Conservation (phyloP, 2,329 filamentous ascomycete genomes). For the Fusarium hainanense region DNA sequence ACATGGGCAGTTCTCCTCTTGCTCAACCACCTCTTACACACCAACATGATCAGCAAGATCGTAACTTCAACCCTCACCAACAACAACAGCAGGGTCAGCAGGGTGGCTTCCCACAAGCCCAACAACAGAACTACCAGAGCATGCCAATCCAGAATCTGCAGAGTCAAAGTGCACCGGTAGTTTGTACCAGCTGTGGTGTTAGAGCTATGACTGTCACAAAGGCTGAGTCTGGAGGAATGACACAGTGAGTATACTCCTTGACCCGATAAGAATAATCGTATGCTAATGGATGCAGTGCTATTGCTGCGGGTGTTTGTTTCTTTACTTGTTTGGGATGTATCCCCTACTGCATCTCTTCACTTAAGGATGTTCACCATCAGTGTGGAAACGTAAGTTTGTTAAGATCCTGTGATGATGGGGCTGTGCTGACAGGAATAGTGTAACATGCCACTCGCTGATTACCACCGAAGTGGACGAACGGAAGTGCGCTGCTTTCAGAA, state of each 20-base stretch:
- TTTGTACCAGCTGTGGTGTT: constrained; percentile 32
- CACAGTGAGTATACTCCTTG: constrained; percentile 29
- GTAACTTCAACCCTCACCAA: not conserved
- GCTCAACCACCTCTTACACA: constrained; percentile 20
- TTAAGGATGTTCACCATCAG: constrained; percentile 41
- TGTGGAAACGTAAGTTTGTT: constrained; percentile 35
- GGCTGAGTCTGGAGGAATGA: constrained; percentile 22
- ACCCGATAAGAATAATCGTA: no score
- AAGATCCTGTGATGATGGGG: rapidly evolving
- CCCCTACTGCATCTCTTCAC: constrained; percentile 28
- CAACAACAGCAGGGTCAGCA: not conserved
- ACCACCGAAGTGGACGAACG: constrained; percentile 37
- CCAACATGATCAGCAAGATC: not conserved
- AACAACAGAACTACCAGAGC: constrained; percentile 5
- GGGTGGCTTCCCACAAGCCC: not conserved
- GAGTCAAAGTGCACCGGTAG: constrained; percentile 27
- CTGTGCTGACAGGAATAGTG: constrained; percentile 24
- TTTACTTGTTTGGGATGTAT: constrained; percentile 39
- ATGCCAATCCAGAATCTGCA: constrained; percentile 32
- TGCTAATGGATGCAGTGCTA: constrained; percentile 14
- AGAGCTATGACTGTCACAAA: constrained; percentile 22
- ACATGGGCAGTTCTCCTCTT: constrained; percentile 18
- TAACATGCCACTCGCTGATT: constrained; percentile 33
- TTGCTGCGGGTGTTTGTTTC: constrained; percentile 34
- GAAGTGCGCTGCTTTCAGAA: constrained; percentile 29